phyloP scores from a whole-genome alignment of 768 basidiomycete genomes.

The Mycena pura region DNA sequence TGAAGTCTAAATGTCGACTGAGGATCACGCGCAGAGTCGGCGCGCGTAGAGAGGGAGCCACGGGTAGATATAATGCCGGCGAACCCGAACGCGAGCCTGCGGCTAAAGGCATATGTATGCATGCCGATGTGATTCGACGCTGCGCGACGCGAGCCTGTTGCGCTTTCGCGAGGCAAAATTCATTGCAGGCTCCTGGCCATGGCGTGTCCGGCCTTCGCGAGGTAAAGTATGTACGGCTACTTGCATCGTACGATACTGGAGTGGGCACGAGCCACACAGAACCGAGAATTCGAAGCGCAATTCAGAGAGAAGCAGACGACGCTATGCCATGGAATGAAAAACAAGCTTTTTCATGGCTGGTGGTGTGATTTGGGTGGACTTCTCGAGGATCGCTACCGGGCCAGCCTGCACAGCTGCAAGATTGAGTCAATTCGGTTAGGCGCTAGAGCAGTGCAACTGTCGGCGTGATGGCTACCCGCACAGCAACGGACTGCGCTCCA shows the following conservation, averaged over 20 bases:
- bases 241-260: constrained; percentile 1
- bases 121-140: constrained; percentile 13
- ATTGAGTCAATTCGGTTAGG: not conserved
- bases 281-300: not conserved
- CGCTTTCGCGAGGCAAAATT: not conserved
- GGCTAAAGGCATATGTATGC: constrained; percentile 1
- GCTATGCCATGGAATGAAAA: not conserved
- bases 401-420: not conserved
- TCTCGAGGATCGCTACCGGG: not conserved
- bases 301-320: not conserved
- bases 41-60: constrained; percentile 6
- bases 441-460: no score
- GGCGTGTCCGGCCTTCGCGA: no score
- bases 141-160: not conserved
- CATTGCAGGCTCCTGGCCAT: no score
- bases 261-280: not conserved
- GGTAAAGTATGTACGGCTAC: not conserved
- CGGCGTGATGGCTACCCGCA: no score
- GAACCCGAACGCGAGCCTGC: constrained; percentile 7
- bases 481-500: no score
- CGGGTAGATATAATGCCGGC: no score
- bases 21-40: not conserved
- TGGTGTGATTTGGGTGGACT: not conserved
- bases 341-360: not conserved
- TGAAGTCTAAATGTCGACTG: not conserved